Percentiles rank a stretch among this genome's conserved stretches.
phyloP scores from a whole-genome alignment of 176 grass and related monocot genomes.

The Puya raimondii region DNA sequence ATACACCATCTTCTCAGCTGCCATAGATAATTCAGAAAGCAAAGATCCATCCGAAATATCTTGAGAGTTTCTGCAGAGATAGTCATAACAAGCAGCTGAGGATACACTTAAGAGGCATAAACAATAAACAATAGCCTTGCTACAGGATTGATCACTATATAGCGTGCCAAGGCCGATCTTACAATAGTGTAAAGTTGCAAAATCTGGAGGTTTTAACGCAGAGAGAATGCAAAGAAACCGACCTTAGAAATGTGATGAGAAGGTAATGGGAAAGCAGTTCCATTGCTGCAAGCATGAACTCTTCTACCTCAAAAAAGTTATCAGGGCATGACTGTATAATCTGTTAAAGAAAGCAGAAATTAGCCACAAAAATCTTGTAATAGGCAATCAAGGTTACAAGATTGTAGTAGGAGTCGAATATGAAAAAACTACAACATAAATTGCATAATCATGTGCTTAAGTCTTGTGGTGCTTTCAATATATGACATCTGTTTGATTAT shows the following conservation, averaged over 20 bases:
- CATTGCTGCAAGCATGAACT: conserved; percentile 50
- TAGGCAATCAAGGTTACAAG: conserved; percentile 2
- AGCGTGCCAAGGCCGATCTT: neutral
- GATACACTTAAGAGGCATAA: conserved; percentile 12
- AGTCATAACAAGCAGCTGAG: conserved; percentile 2
- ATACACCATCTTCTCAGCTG: conserved; percentile 43
- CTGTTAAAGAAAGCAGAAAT: conserved; percentile 37
- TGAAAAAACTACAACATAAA: neutral
- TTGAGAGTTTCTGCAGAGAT: conserved; percentile 33
- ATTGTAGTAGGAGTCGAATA: neutral
- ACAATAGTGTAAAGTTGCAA: neutral
- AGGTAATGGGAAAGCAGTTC: conserved; percentile 62
- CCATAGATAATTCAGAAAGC: conserved; percentile 60
- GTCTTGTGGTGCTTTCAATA: no score
- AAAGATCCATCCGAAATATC: conserved; percentile 36
- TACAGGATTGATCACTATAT: neutral
- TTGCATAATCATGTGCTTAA: no score
- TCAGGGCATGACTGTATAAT: conserved; percentile 72
- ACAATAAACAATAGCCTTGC: conserved; percentile 10
- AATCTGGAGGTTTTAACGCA: conserved; percentile 5
- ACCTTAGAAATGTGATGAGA: conserved; percentile 56
- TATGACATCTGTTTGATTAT: no score
- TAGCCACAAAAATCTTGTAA: conserved; percentile 10
- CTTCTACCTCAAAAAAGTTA: conserved; percentile 58
- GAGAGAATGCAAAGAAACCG: conserved; percentile 6